Conservation (phyloP, 441 rosid species). For the Erodium chrysanthum region DNA sequence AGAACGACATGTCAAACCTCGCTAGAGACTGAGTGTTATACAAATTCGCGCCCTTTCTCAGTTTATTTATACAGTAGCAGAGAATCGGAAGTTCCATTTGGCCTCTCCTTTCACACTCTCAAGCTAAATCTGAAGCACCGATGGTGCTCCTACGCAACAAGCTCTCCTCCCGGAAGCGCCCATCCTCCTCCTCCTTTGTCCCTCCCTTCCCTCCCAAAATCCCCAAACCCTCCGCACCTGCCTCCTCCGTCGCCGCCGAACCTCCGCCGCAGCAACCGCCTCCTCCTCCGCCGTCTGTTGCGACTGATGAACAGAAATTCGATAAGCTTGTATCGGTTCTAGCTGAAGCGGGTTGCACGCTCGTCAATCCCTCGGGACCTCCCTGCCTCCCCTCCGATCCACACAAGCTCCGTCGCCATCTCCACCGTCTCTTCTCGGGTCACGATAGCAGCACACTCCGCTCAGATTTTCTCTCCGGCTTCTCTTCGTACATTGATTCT, state of each 20-base stretch:
- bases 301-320: background rate
- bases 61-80: background rate
- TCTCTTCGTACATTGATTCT: slow-evolving; percentile 43
- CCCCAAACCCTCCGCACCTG: slow-evolving; percentile 23
- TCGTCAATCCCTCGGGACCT: slow-evolving; percentile 46
- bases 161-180: slow-evolving; percentile 4
- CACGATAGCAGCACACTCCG: slow-evolving; percentile 26
- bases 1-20: background rate
- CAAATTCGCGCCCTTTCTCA: slow-evolving; percentile 7
- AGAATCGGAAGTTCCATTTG: background rate
- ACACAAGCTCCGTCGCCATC: slow-evolving; percentile 53
- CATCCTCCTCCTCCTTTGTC: slow-evolving; percentile 2
- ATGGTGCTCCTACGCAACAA: slow-evolving; percentile 5
- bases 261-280: background rate
- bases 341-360: slow-evolving; percentile 72
- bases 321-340: slow-evolving; percentile 36
- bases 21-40: background rate
- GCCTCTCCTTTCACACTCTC: background rate
- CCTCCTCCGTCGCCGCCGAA: slow-evolving; percentile 5
- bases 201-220: slow-evolving; percentile 26
- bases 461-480: slow-evolving; percentile 45
- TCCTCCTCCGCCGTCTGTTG: background rate
- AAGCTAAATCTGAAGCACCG: background rate
- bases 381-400: slow-evolving; percentile 64
- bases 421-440: slow-evolving; percentile 35